These are phyloP conservation scores for Barnettozyma hawaiiensis DNA, from an alignment of 1,139 yeast genomes.

Conservation along the genomic window DNA sequence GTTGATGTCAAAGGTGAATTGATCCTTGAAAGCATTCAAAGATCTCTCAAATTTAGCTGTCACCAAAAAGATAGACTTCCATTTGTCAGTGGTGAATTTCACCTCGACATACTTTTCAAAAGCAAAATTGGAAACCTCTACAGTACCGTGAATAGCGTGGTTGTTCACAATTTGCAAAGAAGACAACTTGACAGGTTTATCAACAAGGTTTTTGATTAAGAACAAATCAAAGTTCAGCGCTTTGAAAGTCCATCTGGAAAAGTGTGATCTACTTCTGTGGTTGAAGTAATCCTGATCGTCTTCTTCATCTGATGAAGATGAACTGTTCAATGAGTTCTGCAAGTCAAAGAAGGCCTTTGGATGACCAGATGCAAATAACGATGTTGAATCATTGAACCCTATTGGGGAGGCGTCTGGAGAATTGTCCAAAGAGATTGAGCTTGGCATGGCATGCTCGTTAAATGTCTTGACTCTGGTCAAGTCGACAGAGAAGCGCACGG, in stretches of 20 bases:
- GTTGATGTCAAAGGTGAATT: constrained; percentile 27
- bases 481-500: constrained; percentile 57
- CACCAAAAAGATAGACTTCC: constrained; percentile 51
- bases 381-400: constrained; percentile 6
- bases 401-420: constrained; percentile 41
- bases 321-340: constrained; percentile 8
- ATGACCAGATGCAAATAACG: background rate
- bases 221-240: constrained; percentile 17
- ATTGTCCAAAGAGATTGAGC: constrained; percentile 51
- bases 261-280: constrained; percentile 11
- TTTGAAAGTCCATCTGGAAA: constrained; percentile 18
- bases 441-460: constrained; percentile 49
- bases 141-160: constrained; percentile 46
- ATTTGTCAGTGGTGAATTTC: constrained; percentile 47
- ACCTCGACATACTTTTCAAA: constrained; percentile 48
- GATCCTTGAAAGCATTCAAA: constrained; percentile 46
- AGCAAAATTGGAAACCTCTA: constrained; percentile 51
- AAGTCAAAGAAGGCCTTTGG: constrained; percentile 23
- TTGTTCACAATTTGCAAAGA: constrained; percentile 34
- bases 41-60: constrained; percentile 44
- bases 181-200: constrained; percentile 44
- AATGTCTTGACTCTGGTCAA: constrained; percentile 49
- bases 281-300: constrained; percentile 20
- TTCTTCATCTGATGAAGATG: constrained; percentile 22
- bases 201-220: constrained; percentile 34